Evolutionary conservation across 176 grass and related monocot species (phyloP).

Genomic region (Hyparrhenia diplandra): DNA sequence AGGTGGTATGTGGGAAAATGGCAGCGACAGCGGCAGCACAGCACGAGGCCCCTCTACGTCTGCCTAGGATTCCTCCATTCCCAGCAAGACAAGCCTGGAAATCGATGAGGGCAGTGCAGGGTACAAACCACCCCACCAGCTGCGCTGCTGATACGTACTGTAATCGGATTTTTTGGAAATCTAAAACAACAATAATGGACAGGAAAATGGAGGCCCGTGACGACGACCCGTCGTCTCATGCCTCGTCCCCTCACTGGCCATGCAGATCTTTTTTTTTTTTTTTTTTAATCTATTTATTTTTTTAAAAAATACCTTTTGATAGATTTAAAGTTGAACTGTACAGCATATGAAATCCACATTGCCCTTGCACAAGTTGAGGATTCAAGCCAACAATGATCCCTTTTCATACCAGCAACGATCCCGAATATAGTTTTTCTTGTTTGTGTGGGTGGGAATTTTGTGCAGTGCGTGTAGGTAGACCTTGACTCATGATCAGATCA

Average conservation of each 20-base stretch:
- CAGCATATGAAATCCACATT: background rate
- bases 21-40: background rate
- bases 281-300: no score
- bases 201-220: background rate
- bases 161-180: constrained; percentile 14
- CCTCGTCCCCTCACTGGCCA: background rate
- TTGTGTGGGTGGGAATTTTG: background rate
- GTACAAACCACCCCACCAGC: background rate
- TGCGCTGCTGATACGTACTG: background rate
- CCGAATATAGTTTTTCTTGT: background rate
- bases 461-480: background rate
- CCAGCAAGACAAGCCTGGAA: constrained; percentile 27
- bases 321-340: background rate
- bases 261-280: background rate
- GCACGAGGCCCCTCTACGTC: background rate
- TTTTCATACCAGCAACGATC: no score
- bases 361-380: no score
- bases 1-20: background rate
- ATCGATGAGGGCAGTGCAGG: background rate
- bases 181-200: constrained; percentile 8
- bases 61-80: constrained; percentile 31
- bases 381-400: no score
- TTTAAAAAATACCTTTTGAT: background rate
- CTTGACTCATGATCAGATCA: background rate
- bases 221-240: background rate